A percentile compares a stretch with the other conserved stretches of the same genome.
Conservation (phyloP, 768 basidiomycete species). For the Kwoniella shandongensis region DNA sequence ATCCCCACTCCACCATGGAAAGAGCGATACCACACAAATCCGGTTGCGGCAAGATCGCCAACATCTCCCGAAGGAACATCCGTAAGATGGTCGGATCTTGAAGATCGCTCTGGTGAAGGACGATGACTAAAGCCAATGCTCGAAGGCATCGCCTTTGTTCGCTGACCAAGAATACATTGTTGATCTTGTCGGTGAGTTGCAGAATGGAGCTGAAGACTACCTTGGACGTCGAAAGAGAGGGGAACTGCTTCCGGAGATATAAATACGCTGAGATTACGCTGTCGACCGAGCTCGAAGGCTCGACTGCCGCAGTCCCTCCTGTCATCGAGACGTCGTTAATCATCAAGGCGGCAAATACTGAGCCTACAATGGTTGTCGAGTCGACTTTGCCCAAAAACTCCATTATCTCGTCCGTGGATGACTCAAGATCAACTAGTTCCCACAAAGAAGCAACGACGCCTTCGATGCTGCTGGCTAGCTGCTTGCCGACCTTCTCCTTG, state of each 20-base stretch:
- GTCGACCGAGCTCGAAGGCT: conserved; percentile 7
- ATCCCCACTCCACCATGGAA: conserved; percentile 76
- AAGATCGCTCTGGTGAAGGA: conserved; percentile 63
- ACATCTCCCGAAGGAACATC: conserved; percentile 66
- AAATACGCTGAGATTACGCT: conserved; percentile 55
- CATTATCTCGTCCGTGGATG: conserved; percentile 1
- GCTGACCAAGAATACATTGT: conserved; percentile 70
- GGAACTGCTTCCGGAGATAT: conserved; percentile 61
- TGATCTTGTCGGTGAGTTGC: conserved; percentile 67
- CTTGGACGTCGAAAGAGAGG: conserved; percentile 57
- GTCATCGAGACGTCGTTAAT: conserved; percentile 7
- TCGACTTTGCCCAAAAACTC: conserved; percentile 3
- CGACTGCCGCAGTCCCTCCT: conserved; percentile 5
- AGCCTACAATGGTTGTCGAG: neutral
- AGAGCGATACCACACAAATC: conserved; percentile 71
- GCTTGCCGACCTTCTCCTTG: neutral
- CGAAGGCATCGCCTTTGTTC: conserved; percentile 77
- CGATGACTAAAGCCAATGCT: conserved; percentile 70
- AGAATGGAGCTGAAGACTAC: conserved; percentile 68
- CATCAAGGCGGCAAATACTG: conserved; percentile 7
- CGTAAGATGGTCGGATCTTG: conserved; percentile 64
- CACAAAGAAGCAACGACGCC: conserved; percentile 10
- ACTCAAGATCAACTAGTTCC: conserved; percentile 11
- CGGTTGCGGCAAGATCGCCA: conserved; percentile 65
- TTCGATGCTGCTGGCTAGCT: conserved; percentile 3